Conservation (phyloP, 139 green algal genomes). For the Tetradesmus obliquus region DNA sequence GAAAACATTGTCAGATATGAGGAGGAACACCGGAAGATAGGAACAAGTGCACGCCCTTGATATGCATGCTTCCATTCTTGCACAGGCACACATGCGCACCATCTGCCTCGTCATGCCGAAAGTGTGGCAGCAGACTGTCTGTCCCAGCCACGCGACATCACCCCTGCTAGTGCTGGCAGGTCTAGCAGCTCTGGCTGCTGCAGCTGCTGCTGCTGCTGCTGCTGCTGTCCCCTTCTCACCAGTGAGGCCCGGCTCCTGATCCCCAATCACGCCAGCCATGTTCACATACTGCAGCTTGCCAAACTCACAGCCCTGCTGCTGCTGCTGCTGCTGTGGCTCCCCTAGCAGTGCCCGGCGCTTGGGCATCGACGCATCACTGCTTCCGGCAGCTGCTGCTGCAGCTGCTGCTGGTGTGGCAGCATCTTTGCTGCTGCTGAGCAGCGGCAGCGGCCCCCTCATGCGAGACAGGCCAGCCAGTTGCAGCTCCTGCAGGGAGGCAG, state of each 20-base stretch:
- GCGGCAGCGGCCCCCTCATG: neutral
- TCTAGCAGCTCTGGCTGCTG: neutral
- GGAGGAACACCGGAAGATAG: neutral
- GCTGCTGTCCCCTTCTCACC: neutral
- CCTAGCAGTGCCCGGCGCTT: neutral
- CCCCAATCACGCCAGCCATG: constrained; percentile 34
- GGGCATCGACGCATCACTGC: neutral
- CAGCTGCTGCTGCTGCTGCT: too few relatives aligned
- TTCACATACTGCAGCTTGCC: constrained; percentile 25
- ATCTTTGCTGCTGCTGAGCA: neutral
- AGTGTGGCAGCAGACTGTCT: too few relatives aligned
- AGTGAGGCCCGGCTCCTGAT: constrained; percentile 21
- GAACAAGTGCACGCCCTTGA: neutral
- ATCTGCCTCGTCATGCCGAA: too few relatives aligned
- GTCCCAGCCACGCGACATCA: too few relatives aligned
- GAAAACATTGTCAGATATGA: neutral
- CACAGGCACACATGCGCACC: neutral
- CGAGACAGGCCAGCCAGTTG: constrained; percentile 29
- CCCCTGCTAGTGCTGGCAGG: too few relatives aligned
- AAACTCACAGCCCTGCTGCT: constrained; percentile 25
- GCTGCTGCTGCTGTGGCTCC: constrained; percentile 4
- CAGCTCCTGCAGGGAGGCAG: constrained; percentile 6
- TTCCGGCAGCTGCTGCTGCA: neutral
- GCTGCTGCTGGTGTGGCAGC: neutral
- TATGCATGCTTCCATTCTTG: neutral